These are phyloP conservation scores for Tilletia setariae DNA, from an alignment of 1,284 basidiomycete genomes.

Conservation along the genomic window DNA sequence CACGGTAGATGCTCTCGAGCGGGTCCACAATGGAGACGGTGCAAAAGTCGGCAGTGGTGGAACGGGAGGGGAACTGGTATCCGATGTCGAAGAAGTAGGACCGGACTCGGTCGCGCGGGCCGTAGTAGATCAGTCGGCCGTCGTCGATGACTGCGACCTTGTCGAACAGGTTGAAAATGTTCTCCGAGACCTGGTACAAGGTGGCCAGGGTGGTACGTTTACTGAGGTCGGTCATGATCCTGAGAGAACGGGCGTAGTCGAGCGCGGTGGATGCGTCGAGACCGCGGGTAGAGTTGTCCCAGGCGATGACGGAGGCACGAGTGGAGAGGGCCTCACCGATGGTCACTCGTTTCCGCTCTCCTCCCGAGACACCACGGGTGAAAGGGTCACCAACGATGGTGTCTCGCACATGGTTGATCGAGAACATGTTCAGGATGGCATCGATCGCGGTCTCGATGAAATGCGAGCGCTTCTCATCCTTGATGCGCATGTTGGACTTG, in stretches of 20 bases:
- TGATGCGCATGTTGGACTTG: slow-evolving; percentile 23
- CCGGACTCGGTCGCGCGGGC: slow-evolving; percentile 36
- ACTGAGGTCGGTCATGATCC: slow-evolving; percentile 45
- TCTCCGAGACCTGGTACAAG: slow-evolving; percentile 43
- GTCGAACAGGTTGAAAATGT: slow-evolving; percentile 43
- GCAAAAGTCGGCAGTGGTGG: slow-evolving; percentile 59
- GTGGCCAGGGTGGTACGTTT: slow-evolving; percentile 41
- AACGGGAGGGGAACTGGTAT: slow-evolving; percentile 35
- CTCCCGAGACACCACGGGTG: slow-evolving; percentile 43
- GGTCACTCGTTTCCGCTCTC: slow-evolving; percentile 44
- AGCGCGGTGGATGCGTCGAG: slow-evolving; percentile 44
- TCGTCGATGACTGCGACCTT: slow-evolving; percentile 40
- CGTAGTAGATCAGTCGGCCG: slow-evolving; percentile 56
- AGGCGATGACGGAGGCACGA: slow-evolving; percentile 32
- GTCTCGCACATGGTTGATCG: slow-evolving; percentile 44
- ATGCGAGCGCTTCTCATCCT: slow-evolving; percentile 27
- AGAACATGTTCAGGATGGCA: slow-evolving; percentile 46
- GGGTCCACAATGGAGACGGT: slow-evolving; percentile 63
- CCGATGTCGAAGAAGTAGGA: slow-evolving; percentile 44
- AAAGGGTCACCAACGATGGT: slow-evolving; percentile 45
- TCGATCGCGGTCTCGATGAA: slow-evolving; percentile 40
- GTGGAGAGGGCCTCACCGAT: slow-evolving; percentile 40
- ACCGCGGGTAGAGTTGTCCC: slow-evolving; percentile 45
- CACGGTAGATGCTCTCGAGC: slow-evolving; percentile 61
- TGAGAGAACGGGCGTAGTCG: slow-evolving; percentile 39